Evolutionary conservation across 1,284 basidiomycete genomes (phyloP), one percentile per base, ranked within the genome.

Genomic region (Rhizoctonia solani): DNA sequence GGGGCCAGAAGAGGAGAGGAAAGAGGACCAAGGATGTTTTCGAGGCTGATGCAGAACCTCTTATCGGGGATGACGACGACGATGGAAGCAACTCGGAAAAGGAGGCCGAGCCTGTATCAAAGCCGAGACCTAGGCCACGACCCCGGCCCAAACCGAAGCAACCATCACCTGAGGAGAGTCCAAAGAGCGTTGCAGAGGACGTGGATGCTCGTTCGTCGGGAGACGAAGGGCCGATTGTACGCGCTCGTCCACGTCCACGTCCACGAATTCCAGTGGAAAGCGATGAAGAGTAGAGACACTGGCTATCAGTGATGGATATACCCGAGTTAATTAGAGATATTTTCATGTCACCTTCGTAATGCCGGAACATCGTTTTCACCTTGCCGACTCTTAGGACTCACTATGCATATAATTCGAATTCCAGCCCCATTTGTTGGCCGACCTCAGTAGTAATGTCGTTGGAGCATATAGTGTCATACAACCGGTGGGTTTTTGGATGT

Each of bases 381-480:
- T 44, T 21, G 41, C 14, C 14, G 59, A 23, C 37, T 63, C 59
- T 63, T 37, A 42, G 14, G 14, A 47, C 21, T 61, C 29, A 19
- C 58, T 50, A 16, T 44, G 19, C 16, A 44, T 9, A 13, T 19
- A 21, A 44, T 34, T 44, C 32, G 14, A 44, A 44, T 49, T 49
- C 14, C 39, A 41, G 16, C 30, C 47, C 16, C 23, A 8, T 8
- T 8, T 11, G 1, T 30, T 37, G 8, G 11, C 1, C 46, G 23
- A 14, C 19, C 42, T 63, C 49, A 53, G 34, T 50, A 37, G 23
- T 49, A 49, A 46, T 23, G 56, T 50, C 47, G 56, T 47, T 50
- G 47, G 23, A 50, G 44, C 56, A 61, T 30, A 49, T 30, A 49
- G 16, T 42, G 46, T 50, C 46, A 61, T 61, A 49, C 56, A 61